Base-by-base conservation (phyloP, 257 asterid species). In the Solanum etuberosum region DNA sequence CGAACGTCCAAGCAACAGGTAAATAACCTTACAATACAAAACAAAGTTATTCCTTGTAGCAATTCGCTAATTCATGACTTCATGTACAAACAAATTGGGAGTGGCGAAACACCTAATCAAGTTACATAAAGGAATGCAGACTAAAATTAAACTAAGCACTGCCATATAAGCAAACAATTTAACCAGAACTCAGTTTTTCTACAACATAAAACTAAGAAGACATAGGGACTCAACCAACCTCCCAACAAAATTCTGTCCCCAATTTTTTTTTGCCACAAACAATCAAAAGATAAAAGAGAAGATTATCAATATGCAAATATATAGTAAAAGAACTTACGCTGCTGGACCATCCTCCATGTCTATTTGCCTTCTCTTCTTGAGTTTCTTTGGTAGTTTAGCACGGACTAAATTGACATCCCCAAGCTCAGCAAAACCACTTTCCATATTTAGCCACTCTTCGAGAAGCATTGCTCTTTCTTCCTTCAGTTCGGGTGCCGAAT, bases 401-500 rank as follows among this genome's bases (percentile, higher is more conserved):
- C 94, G 94, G 70, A 94, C 98, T 87, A 93, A 87, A 38, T 90
- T 95, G 73, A 93, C 91, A 81, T 97, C 95, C 35, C 99, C 98
- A 87, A 94, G 88, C 90, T 95, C 98, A 7, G 93, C 97, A 72
- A 94, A 97, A 88, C 95, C 88, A 86, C 91, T 93, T 90, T 96
- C 98, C 89, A 91, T 70, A 88, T 93, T 94, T 83, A 94, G 82
- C 98, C 99, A 95, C 89, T 95, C 99, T 57, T 97, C 99, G 76
- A 97, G 83, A 77, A 97, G 96, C 98, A 96, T 96, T 46, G 98
- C 97, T 86, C 98, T 91, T 88, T 97, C 99, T 91, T 97, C 98
- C 91, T 97, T 97, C 88, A 94, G 83, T 84, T 94, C 98, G 9
- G 99, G 98, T 6, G 95, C 98, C 15, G 96, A 87, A 37, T 94